Conservation (phyloP, 495 filamentous ascomycete genomes). For the Aspergillus baeticus region DNA sequence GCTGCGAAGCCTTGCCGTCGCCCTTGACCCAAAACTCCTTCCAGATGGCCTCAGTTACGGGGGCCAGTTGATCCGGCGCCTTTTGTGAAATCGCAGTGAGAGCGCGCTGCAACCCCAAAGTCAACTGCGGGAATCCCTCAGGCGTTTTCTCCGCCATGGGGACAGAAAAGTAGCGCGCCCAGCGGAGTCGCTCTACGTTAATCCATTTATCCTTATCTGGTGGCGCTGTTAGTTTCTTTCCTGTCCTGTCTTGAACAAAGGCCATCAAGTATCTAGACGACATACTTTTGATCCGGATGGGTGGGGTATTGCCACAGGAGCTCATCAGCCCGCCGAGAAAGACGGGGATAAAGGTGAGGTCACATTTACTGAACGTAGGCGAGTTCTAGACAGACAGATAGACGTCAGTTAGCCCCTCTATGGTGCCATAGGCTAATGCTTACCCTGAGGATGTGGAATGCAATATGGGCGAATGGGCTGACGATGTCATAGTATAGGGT, state of each 20-base stretch:
- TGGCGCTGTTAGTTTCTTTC: slow-evolving; percentile 1
- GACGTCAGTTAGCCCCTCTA: not conserved
- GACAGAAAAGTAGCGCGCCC: slow-evolving; percentile 57
- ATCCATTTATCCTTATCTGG: slow-evolving; percentile 71
- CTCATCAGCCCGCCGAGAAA: slow-evolving; percentile 71
- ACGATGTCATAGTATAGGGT: slow-evolving; percentile 68
- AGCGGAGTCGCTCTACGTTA: slow-evolving; percentile 57
- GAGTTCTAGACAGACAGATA: slow-evolving; percentile 48
- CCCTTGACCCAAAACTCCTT: slow-evolving; percentile 58
- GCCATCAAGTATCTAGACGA: too few relatives aligned
- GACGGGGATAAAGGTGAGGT: slow-evolving; percentile 65
- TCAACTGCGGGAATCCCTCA: slow-evolving; percentile 58
- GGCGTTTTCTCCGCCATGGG: slow-evolving; percentile 53
- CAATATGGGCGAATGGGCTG: slow-evolving; percentile 69
- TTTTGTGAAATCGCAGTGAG: slow-evolving; percentile 38
- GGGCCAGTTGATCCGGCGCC: slow-evolving; percentile 41
- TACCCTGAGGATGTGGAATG: slow-evolving; percentile 62
- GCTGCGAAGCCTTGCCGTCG: slow-evolving; percentile 43
- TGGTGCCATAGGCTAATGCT: slow-evolving; percentile 18
- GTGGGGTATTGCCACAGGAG: slow-evolving; percentile 59
- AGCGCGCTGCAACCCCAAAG: slow-evolving; percentile 51
- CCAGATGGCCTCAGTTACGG: slow-evolving; percentile 51
- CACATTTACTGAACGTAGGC: slow-evolving; percentile 55
- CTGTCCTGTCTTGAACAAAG: too few relatives aligned
- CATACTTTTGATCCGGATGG: slow-evolving; percentile 67